Evolutionary conservation across 768 basidiomycete genomes (phyloP), one percentile per base, ranked within the genome.

Genomic region (Chalciporus chontae): DNA sequence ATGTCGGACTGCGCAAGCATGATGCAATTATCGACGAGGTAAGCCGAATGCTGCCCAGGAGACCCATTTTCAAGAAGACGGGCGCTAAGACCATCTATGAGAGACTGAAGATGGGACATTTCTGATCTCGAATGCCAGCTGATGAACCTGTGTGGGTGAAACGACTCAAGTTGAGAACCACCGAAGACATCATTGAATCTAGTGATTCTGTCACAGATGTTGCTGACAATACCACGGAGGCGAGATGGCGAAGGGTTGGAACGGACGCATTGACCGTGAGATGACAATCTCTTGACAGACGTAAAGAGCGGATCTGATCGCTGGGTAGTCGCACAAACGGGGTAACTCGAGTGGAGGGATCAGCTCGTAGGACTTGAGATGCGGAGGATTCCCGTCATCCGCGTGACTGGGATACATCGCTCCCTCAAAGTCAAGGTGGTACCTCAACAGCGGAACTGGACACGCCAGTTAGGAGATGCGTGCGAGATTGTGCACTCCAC

Each of bases 91-190:
- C 54, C 54, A 2, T 52, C 46, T 11, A 61, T 34, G 37, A 76
- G 53, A 15, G 67, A 70, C 17, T 61, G 48, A 24, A 76, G 62
- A 44, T 70, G 68, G n/a, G 3, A 34, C 23, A 44, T 72, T 64
- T 27, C 68, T 63, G 18, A 75, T 61, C 54, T 73, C 69, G 48
- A 72, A 73, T 14, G 61, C 71, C 36, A 71, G 56, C 32, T 62
- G 50, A 44, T 70, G 60, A 11, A 64, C 67, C 42, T 66, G 72
- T 10, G 44, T 73, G 69, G 17, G 50, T 50, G 54, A 77, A n/a
- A 75, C 14, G 66, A 60, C 18, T 67, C 56, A 15, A 77, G 62
- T n/a, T 43, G 55, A 13, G 66, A 61, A 17, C 45, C 50, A 8
- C 62, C 56, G 54, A 73, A 70, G 37, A 53, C 48, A 9, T 57